Percentiles rank a stretch among this genome's conserved stretches.
Conservation (phyloP, 495 filamentous ascomycete genomes). For the Neurospora tetraspora region DNA sequence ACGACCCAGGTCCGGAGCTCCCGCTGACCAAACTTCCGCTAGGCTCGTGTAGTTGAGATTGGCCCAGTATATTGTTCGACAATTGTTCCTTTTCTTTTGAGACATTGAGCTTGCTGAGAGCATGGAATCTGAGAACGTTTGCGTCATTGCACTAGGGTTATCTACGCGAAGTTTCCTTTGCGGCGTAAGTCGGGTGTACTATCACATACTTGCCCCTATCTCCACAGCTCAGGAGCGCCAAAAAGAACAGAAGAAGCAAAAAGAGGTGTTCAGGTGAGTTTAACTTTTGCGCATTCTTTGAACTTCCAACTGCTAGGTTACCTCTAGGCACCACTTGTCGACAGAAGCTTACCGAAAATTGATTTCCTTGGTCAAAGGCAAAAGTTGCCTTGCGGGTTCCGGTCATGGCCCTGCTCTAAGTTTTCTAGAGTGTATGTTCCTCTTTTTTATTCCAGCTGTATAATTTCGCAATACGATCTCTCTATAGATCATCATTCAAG, state of each 20-base stretch:
- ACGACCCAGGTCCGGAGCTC: not conserved
- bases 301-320: not conserved
- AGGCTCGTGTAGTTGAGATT: not conserved
- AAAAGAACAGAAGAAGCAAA: not conserved
- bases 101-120: not conserved
- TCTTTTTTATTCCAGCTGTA: not conserved
- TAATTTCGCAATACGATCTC: not conserved
- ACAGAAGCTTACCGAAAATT: not conserved
- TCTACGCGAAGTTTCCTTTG: not conserved
- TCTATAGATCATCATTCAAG: not conserved
- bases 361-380: not conserved
- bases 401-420: not conserved
- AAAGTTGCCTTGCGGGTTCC: not conserved
- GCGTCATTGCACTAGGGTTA: not conserved
- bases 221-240: conserved; percentile 2
- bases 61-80: not conserved
- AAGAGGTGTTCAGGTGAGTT: not conserved
- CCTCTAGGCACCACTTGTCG: not conserved
- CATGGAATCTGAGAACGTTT: not conserved
- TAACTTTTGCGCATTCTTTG: not conserved
- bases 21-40: not conserved
- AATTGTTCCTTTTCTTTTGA: not conserved
- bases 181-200: not conserved
- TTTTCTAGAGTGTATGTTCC: not conserved
- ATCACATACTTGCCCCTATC: not conserved